phyloP scores from a whole-genome alignment of 2,329 filamentous ascomycete species.

The Berkeleyomyces rouxiae region DNA sequence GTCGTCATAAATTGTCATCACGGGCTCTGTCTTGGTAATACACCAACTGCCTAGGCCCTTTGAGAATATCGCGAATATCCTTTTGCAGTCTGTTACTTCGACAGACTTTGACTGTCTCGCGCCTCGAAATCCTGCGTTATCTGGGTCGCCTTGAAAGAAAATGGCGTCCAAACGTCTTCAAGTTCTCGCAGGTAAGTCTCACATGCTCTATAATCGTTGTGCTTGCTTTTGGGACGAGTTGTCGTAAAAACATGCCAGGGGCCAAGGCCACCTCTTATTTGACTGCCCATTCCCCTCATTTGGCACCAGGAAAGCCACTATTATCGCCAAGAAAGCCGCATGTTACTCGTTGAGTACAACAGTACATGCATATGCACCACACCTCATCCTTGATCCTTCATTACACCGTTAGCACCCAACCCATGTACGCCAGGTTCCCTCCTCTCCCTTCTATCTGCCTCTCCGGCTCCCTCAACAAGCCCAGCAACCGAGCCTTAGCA shows the following conservation, averaged over 20 bases:
- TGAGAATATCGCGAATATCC: not conserved
- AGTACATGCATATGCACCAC: not conserved
- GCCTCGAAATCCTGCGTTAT: not conserved
- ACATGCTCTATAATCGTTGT: not conserved
- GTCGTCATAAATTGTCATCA: not conserved
- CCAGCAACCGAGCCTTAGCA: not conserved
- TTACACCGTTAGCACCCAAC: not conserved
- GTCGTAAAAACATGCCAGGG: not conserved
- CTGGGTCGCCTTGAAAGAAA: not conserved
- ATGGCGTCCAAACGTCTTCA: constrained; percentile 12
- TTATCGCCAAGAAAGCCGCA: not conserved
- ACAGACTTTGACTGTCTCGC: not conserved
- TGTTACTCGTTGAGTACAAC: not conserved
- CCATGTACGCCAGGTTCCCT: not conserved
- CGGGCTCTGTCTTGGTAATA: not conserved
- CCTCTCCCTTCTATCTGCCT: not conserved
- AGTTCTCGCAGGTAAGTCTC: constrained; percentile 11
- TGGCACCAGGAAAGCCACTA: no score
- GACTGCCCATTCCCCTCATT: no score
- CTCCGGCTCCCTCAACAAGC: not conserved
- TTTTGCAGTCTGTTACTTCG: not conserved
- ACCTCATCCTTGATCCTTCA: not conserved
- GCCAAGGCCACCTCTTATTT: not conserved
- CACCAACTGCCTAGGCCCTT: not conserved
- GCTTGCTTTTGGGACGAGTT: not conserved